These are phyloP conservation scores for Xylariaceae sp. DNA, from an alignment of 2,329 filamentous ascomycete genomes.

Conservation along the genomic window DNA sequence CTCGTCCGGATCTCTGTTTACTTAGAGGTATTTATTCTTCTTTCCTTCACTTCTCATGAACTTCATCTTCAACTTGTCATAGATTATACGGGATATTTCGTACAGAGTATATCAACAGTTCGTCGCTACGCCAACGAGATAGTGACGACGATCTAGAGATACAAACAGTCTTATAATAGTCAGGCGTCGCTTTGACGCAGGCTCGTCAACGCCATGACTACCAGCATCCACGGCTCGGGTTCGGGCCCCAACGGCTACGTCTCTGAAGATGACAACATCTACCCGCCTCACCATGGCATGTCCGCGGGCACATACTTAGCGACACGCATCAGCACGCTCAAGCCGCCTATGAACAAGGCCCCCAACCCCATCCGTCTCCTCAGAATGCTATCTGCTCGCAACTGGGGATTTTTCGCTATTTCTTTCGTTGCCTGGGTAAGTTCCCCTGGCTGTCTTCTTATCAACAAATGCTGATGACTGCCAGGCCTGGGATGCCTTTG, in stretches of 20 bases:
- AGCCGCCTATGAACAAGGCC: constrained; percentile 50
- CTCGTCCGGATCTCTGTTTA: background rate
- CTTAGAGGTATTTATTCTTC: background rate
- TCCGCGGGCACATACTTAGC: constrained; percentile 41
- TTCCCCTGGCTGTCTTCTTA: background rate
- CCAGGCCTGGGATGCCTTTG: constrained; percentile 61
- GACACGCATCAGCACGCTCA: constrained; percentile 51
- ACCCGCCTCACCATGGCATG: constrained; percentile 47
- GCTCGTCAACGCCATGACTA: constrained; percentile 9
- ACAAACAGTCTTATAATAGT: background rate
- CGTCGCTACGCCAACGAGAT: too few relatives aligned
- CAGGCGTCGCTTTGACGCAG: background rate
- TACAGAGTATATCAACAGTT: too few relatives aligned
- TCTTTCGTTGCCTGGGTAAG: constrained; percentile 54
- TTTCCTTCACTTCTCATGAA: background rate
- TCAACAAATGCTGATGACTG: background rate
- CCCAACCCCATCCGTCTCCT: constrained; percentile 50
- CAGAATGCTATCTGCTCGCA: constrained; percentile 43
- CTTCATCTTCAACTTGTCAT: background rate
- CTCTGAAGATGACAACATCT: constrained; percentile 23
- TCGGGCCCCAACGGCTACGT: constrained; percentile 5
- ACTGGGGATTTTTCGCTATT: constrained; percentile 53
- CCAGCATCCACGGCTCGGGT: background rate
- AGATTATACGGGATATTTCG: too few relatives aligned
- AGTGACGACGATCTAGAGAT: too few relatives aligned